Evolutionary conservation across 306 rosid species (phyloP).

Genomic region (Cucurbita ficifolia): DNA sequence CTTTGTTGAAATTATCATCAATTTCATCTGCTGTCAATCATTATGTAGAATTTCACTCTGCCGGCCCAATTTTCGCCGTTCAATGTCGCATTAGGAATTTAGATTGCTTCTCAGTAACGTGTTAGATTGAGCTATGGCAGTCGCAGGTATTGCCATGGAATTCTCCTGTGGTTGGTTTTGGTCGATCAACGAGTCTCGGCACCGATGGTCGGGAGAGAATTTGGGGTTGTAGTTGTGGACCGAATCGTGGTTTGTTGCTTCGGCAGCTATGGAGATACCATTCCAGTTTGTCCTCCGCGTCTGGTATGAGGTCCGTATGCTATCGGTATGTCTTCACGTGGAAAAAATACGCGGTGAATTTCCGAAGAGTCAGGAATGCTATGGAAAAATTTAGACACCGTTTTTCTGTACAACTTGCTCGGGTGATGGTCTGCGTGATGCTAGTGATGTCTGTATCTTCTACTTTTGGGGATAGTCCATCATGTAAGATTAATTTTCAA

Average conservation of each 20-base stretch:
- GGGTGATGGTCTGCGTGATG: conserved; percentile 47
- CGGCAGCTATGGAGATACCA: conserved; percentile 13
- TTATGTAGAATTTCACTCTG: not conserved
- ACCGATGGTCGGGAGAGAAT: not conserved
- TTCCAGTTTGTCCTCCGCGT: conserved; percentile 11
- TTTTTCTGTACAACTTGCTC: conserved; percentile 27
- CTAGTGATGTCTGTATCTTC: conserved; percentile 58
- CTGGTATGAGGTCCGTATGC: conserved; percentile 22
- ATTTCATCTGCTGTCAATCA: not conserved
- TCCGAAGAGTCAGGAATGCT: conserved; percentile 14
- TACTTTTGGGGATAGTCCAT: conserved; percentile 27
- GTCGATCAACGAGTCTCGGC: not conserved
- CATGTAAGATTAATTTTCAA: conserved; percentile 36
- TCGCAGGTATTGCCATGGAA: not conserved
- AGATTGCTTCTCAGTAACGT: not conserved
- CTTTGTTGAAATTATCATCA: not conserved
- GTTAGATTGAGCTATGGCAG: not conserved
- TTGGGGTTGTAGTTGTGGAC: conserved; percentile 9
- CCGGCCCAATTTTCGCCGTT: not conserved
- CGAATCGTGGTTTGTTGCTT: conserved; percentile 19
- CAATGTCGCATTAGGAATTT: not conserved
- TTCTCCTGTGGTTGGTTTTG: not conserved
- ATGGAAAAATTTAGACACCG: conserved; percentile 26
- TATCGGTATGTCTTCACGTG: conserved; percentile 15
- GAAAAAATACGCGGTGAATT: conserved; percentile 18